Percentiles rank a stretch among this genome's conserved stretches.
These are phyloP conservation scores for Beauveria scarabaeidicola DNA, from an alignment of 2,329 filamentous ascomycete genomes.

Conservation along the genomic window DNA sequence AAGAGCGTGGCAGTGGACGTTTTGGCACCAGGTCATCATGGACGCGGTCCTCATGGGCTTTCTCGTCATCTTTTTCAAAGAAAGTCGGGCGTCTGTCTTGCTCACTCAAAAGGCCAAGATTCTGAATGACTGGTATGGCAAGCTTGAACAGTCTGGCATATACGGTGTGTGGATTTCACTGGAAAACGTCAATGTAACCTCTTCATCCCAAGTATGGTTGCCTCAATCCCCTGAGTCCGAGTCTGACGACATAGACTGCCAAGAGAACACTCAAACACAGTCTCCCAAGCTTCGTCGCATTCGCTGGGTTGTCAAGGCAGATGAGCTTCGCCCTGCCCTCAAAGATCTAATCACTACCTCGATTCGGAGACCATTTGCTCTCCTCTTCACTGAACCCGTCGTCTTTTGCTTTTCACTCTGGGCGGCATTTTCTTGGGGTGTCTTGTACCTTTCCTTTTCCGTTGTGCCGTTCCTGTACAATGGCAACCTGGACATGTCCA, in stretches of 20 bases:
- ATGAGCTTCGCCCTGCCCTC: conserved; percentile 66
- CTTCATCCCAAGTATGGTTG: not conserved
- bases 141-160: conserved; percentile 57
- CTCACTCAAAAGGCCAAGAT: conserved; percentile 64
- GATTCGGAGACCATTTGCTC: conserved; percentile 67
- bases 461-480: conserved; percentile 72
- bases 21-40: conserved; percentile 74
- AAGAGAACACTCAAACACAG: not conserved
- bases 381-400: conserved; percentile 67
- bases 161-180: conserved; percentile 35
- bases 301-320: conserved; percentile 70
- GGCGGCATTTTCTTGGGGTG: conserved; percentile 83
- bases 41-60: conserved; percentile 51
- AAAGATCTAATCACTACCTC: conserved; percentile 64
- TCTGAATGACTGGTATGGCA: conserved; percentile 72
- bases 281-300: conserved; percentile 39
- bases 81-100: conserved; percentile 75
- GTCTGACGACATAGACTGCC: not conserved
- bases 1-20: conserved; percentile 73
- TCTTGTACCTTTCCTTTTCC: conserved; percentile 77
- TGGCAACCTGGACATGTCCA: conserved; percentile 55
- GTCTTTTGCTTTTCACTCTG: conserved; percentile 84
- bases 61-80: conserved; percentile 64
- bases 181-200: not conserved
- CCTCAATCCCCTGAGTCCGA: not conserved